These are phyloP conservation scores for Entomortierella chlamydospora DNA, from an alignment of 192 early-diverging fungal species.

Conservation along the genomic window DNA sequence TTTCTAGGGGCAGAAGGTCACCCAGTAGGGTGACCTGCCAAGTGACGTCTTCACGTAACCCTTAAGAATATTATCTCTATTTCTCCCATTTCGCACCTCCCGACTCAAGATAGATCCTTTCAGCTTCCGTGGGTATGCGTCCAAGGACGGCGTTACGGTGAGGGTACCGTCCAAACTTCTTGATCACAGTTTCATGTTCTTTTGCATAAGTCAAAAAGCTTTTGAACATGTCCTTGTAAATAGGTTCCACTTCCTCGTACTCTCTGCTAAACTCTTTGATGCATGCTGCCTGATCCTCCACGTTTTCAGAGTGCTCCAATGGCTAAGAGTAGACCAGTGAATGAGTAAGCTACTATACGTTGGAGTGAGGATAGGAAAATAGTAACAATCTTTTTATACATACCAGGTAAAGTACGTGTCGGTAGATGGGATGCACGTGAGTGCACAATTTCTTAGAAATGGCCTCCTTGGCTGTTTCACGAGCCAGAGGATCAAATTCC, in stretches of 20 bases:
- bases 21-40: no score
- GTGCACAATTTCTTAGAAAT: slow-evolving; percentile 60
- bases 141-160: slow-evolving; percentile 67
- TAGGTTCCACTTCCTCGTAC: slow-evolving; percentile 40
- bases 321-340: slow-evolving; percentile 46
- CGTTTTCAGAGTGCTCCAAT: slow-evolving; percentile 71
- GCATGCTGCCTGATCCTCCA: slow-evolving; percentile 67
- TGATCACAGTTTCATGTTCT: slow-evolving; percentile 62
- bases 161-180: slow-evolving; percentile 72
- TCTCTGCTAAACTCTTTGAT: slow-evolving; percentile 60
- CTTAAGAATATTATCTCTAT: not conserved
- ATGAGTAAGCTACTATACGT: no score
- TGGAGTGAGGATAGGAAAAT: not conserved
- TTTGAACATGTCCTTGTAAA: slow-evolving; percentile 54
- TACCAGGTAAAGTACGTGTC: slow-evolving; percentile 63
- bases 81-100: slow-evolving; percentile 27
- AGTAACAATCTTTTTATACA: not conserved
- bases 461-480: slow-evolving; percentile 62
- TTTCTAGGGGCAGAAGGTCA: no score
- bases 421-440: slow-evolving; percentile 62
- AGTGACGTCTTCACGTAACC: no score
- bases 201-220: slow-evolving; percentile 54
- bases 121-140: slow-evolving; percentile 65
- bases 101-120: slow-evolving; percentile 54
- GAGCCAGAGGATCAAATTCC: slow-evolving; percentile 63